Percentiles rank a stretch among this genome's conserved stretches.
Conservation (phyloP, 768 basidiomycete species). For the Holtermanniella nyarrowii region DNA sequence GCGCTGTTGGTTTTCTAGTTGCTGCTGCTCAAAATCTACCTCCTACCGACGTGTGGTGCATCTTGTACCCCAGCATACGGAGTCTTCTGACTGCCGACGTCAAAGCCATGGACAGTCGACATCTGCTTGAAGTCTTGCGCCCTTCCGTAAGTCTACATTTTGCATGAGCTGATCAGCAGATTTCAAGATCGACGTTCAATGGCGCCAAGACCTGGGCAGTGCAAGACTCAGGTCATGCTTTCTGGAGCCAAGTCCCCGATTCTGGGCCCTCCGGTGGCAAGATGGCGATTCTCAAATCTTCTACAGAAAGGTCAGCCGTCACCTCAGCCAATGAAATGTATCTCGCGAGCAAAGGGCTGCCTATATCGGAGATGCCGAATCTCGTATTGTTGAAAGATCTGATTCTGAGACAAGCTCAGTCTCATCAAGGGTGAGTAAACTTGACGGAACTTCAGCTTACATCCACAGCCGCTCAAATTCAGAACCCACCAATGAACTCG, state of each 20-base stretch:
- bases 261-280: no score
- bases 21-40: constrained; percentile 74
- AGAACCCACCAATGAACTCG: constrained; percentile 5
- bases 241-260: no score
- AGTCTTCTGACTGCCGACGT: constrained; percentile 80
- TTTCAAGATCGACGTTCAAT: constrained; percentile 67
- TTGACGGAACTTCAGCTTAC: constrained; percentile 3
- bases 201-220: constrained; percentile 80
- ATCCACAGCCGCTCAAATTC: constrained; percentile 14
- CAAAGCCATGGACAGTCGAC: constrained; percentile 58
- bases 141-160: constrained; percentile 53
- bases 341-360: no score
- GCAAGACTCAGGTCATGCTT: constrained; percentile 67
- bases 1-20: constrained; percentile 76
- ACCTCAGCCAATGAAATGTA: no score
- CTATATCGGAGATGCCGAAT: no score
- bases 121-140: constrained; percentile 65
- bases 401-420: constrained; percentile 69
- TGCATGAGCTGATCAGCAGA: constrained; percentile 34
- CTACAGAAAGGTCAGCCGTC: no score
- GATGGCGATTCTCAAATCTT: no score
- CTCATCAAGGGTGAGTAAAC: constrained; percentile 56
- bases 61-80: constrained; percentile 80
- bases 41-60: constrained; percentile 88
- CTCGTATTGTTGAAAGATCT: constrained; percentile 81